These are phyloP conservation scores for Ananas comosus DNA, from an alignment of 176 grass and related monocot species.

Conservation along the genomic window DNA sequence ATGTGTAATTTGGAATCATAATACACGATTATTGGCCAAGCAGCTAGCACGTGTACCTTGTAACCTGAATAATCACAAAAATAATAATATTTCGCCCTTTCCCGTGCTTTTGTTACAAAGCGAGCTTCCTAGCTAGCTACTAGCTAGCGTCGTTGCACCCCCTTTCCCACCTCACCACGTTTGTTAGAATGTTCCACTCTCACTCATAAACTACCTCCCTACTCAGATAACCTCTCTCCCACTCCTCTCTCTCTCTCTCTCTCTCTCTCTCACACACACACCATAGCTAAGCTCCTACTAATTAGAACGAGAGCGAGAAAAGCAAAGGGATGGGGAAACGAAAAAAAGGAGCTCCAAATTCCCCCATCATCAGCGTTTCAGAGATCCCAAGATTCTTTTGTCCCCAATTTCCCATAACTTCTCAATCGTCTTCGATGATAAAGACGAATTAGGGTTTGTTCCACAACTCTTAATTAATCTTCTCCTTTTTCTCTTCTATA, in stretches of 20 bases:
- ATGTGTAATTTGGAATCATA: too few species aligned
- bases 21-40: too few species aligned
- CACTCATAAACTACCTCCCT: conserved; percentile 1
- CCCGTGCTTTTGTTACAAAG: too few species aligned
- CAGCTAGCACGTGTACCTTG: too few species aligned
- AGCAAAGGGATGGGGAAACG: background rate
- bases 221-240: background rate
- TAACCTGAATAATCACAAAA: too few species aligned
- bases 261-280: background rate
- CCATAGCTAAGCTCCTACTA: background rate
- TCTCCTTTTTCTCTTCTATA: background rate
- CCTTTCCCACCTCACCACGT: background rate
- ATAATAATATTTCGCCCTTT: too few species aligned
- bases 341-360: background rate
- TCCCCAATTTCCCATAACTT: background rate
- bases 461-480: background rate
- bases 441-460: background rate
- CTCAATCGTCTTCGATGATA: too few species aligned
- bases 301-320: background rate
- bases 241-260: background rate
- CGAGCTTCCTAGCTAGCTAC: background rate
- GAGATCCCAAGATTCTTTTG: background rate
- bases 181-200: background rate
- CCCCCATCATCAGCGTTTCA: background rate
- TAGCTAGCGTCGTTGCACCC: background rate